Evolutionary conservation across 2,329 filamentous ascomycete genomes (phyloP).

Genomic region (Aspergillus intermedius): DNA sequence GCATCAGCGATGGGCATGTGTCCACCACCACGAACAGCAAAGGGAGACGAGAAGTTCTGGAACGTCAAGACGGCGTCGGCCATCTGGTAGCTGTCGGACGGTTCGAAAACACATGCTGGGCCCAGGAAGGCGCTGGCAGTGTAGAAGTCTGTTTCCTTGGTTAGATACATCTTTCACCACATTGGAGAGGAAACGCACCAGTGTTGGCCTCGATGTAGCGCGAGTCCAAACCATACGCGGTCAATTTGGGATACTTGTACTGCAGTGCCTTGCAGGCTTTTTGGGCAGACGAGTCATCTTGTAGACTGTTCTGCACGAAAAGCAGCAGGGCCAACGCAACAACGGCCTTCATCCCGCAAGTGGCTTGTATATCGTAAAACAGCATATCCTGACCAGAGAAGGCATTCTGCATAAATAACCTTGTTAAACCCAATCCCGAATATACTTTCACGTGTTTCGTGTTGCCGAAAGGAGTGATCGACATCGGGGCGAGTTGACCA

Average conservation of each 20-base stretch:
- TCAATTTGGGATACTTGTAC: background rate
- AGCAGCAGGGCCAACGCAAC: background rate
- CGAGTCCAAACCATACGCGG: background rate
- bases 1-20: background rate
- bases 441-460: too few relatives aligned
- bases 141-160: background rate
- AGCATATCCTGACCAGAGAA: too few relatives aligned
- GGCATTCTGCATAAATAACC: background rate
- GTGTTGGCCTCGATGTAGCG: background rate
- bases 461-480: too few relatives aligned
- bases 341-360: background rate
- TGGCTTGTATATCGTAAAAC: too few relatives aligned
- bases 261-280: background rate
- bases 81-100: background rate
- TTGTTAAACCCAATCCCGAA: too few relatives aligned
- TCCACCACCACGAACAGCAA: background rate
- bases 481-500: too few relatives aligned
- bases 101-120: background rate
- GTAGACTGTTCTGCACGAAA: background rate
- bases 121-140: background rate
- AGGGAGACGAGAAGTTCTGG: background rate
- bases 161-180: background rate
- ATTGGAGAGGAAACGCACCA: background rate
- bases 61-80: background rate
- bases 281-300: background rate